Percentiles rank a stretch among this genome's conserved stretches.
phyloP scores from a whole-genome alignment of 352 stramenopile genomes.

The Phytopythium boreale region DNA sequence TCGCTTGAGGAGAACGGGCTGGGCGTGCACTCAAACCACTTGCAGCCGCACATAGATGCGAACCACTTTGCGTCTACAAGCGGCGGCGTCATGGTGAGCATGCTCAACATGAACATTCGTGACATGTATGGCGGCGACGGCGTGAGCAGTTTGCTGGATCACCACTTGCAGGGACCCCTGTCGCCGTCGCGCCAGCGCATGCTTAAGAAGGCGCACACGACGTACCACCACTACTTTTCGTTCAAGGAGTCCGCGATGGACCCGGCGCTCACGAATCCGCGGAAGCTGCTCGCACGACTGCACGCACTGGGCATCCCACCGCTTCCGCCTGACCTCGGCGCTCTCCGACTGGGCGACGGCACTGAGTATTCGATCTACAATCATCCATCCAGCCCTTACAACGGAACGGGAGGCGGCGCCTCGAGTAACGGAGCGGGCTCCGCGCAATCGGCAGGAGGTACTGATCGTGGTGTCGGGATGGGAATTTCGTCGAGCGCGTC shows the following conservation, averaged over 20 bases:
- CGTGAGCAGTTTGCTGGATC: slow-evolving; percentile 52
- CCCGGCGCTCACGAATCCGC: slow-evolving; percentile 69
- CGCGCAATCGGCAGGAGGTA: slow-evolving; percentile 15
- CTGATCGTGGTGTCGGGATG: slow-evolving; percentile 22
- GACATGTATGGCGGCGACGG: slow-evolving; percentile 76
- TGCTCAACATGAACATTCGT: slow-evolving; percentile 77
- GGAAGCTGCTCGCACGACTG: slow-evolving; percentile 89
- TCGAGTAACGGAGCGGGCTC: slow-evolving; percentile 12
- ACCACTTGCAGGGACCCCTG: slow-evolving; percentile 37
- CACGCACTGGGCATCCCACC: slow-evolving; percentile 91
- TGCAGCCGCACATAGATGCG: slow-evolving; percentile 40
- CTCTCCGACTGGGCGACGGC: slow-evolving; percentile 66
- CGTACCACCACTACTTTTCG: slow-evolving; percentile 70
- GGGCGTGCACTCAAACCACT: slow-evolving; percentile 14
- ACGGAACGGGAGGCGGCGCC: slow-evolving; percentile 15
- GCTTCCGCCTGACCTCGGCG: slow-evolving; percentile 88
- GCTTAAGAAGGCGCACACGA: slow-evolving; percentile 62
- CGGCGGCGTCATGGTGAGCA: slow-evolving; percentile 66
- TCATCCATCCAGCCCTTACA: slow-evolving; percentile 66
- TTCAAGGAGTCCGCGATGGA: slow-evolving; percentile 83
- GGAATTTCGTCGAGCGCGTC: slow-evolving; percentile 13
- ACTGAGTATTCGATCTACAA: slow-evolving; percentile 79
- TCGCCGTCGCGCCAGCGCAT: slow-evolving; percentile 61
- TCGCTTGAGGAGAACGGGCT: slow-evolving; percentile 24
- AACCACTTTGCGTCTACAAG: slow-evolving; percentile 60